Evolutionary conservation across 2,329 filamentous ascomycete species (phyloP).

Genomic region (Cladophialophora exuberans): DNA sequence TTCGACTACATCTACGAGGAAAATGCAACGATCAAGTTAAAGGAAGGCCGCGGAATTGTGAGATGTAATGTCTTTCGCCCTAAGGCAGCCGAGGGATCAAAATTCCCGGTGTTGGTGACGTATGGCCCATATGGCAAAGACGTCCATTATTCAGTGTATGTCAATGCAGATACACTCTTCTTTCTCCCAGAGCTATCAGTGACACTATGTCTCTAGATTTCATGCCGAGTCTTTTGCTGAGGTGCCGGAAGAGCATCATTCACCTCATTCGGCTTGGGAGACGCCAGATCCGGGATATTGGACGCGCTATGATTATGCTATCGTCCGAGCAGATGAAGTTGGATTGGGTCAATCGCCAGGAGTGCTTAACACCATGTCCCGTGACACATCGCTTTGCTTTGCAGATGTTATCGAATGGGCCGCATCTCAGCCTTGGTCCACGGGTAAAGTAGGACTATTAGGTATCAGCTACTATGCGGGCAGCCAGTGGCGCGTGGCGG

Average conservation of each 20-base stretch:
- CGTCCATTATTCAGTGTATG: conserved; percentile 57
- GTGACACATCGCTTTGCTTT: conserved; percentile 56
- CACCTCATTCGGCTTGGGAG: conserved; percentile 61
- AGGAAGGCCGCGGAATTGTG: conserved; percentile 46
- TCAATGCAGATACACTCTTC: neutral
- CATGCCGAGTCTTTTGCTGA: conserved; percentile 52
- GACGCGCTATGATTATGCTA: conserved; percentile 58
- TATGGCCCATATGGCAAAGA: conserved; percentile 78
- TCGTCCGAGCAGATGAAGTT: conserved; percentile 60
- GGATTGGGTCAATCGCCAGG: conserved; percentile 58
- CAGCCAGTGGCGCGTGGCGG: conserved; percentile 60
- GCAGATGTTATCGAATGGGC: conserved; percentile 59
- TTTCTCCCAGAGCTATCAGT: neutral
- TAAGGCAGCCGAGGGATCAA: conserved; percentile 49
- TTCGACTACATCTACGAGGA: conserved; percentile 55
- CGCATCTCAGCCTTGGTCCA: conserved; percentile 54
- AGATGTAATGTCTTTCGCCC: conserved; percentile 57
- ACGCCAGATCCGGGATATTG: conserved; percentile 63
- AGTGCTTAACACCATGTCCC: conserved; percentile 57
- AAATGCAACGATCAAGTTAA: conserved; percentile 52
- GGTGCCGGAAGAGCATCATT: conserved; percentile 59
- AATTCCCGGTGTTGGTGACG: conserved; percentile 65
- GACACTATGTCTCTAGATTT: conserved; percentile 39
- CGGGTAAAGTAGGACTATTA: conserved; percentile 55
- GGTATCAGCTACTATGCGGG: conserved; percentile 59